Evolutionary conservation across 805 yeast species (phyloP).

Genomic region (Yamadazyma ubonensis): DNA sequence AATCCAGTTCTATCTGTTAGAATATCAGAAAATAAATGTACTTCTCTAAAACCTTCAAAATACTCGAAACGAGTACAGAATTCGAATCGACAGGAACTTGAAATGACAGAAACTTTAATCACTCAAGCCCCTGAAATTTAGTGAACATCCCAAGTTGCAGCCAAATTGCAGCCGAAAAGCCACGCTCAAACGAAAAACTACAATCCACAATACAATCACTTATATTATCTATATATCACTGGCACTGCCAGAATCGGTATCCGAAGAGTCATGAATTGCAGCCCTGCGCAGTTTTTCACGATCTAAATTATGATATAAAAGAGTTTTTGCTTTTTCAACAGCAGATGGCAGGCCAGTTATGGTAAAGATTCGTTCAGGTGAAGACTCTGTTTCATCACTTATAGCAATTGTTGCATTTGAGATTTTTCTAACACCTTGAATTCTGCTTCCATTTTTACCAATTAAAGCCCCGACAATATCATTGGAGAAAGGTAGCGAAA

Average conservation of each 20-base stretch:
- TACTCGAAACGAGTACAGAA: too few relatives aligned
- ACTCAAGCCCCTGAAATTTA: too few relatives aligned
- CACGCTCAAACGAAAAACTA: neutral
- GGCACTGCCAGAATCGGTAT: constrained; percentile 5
- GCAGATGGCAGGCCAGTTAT: constrained; percentile 59
- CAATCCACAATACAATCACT: constrained; percentile 2
- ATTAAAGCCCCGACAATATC: constrained; percentile 87
- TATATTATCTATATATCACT: neutral
- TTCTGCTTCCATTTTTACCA: constrained; percentile 82
- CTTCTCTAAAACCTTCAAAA: too few relatives aligned
- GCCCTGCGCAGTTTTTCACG: constrained; percentile 40
- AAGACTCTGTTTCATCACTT: constrained; percentile 63
- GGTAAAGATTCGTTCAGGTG: constrained; percentile 67
- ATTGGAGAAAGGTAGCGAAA: constrained; percentile 62
- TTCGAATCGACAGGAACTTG: too few relatives aligned
- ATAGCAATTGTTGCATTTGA: constrained; percentile 80
- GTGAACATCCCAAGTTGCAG: too few relatives aligned
- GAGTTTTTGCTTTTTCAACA: constrained; percentile 57
- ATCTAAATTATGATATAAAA: constrained; percentile 58
- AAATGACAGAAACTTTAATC: too few relatives aligned
- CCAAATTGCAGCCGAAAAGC: too few relatives aligned
- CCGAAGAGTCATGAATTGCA: constrained; percentile 1
- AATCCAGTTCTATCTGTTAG: too few relatives aligned
- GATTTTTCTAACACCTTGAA: constrained; percentile 77
- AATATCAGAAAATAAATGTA: too few relatives aligned